Percentiles rank a stretch among this genome's conserved stretches.
Conservation (phyloP, 2,329 filamentous ascomycete species). For the Aspergillus sp. region DNA sequence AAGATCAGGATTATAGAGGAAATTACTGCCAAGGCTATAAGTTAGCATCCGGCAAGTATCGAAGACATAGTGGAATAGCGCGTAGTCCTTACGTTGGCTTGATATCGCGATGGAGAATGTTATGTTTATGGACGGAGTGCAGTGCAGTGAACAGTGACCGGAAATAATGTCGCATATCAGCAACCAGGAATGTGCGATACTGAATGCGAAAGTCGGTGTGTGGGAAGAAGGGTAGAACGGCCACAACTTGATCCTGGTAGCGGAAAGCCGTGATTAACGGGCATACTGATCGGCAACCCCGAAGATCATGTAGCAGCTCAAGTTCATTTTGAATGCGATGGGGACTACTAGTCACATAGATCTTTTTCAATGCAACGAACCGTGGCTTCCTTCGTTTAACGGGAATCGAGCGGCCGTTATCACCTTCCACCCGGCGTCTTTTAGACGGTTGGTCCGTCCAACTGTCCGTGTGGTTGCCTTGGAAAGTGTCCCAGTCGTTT, state of each 20-base stretch:
- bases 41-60: conserved; percentile 4
- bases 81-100: conserved; percentile 70
- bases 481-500: conserved; percentile 81
- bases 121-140: conserved; percentile 75
- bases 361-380: conserved; percentile 98
- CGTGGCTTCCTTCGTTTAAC: conserved; percentile 58
- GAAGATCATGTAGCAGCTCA: conserved; percentile 85
- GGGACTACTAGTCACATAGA: conserved; percentile 96
- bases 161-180: conserved; percentile 88
- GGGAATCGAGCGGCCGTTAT: conserved; percentile 33
- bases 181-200: conserved; percentile 83
- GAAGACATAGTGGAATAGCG: not conserved
- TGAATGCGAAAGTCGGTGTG: conserved; percentile 91
- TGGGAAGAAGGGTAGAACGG: conserved; percentile 91
- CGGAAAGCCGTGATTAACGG: conserved; percentile 97
- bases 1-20: conserved; percentile 78
- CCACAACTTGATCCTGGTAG: conserved; percentile 89
- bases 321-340: conserved; percentile 94
- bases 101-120: conserved; percentile 91
- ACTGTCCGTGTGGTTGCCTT: conserved; percentile 62
- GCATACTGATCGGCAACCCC: conserved; percentile 81
- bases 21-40: conserved; percentile 59
- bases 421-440: conserved; percentile 49
- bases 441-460: conserved; percentile 71
- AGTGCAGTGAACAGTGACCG: conserved; percentile 84